Evolutionary conservation across 176 grass and related monocot species (phyloP), one percentile per base, ranked within the genome.

Genomic region (Avena sativa): DNA sequence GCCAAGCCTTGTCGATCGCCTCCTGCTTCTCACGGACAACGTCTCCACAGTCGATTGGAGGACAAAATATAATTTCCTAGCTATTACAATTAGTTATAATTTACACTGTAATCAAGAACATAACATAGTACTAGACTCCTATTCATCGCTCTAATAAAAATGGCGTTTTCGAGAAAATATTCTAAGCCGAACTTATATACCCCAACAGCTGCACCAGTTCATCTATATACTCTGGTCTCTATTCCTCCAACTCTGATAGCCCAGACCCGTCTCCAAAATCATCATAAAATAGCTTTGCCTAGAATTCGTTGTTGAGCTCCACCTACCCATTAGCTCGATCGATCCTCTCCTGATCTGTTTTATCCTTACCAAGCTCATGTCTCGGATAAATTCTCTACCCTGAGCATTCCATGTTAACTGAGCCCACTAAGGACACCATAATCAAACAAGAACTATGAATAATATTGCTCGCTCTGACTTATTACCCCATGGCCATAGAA

Each of bases 211-310:
- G 88, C 63, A 75, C 93, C 67, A 92, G 81, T 30, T 71, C 77
- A 36, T 91, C 75, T 1, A 93, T 78, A 73, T 89, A 80, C 52
- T 82, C 71, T 61, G 50, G 71, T 62, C 6, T 78, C 78, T 11
- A 74, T 73, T 9, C 89, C 38, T 89, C 82, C 30, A 87, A 58
- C 65, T 85, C 73, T 59, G 60, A 75, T 49, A 84, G 48, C 58
- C 75, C 85, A 65, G 76, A 64, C 25, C 90, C 71, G 63, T 92
- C 74, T 44, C 30, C 79, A 4, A 87, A 89, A 43, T 86, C 91
- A 46, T 89, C 93, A 26, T 87, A 74, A 79, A 95, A 61, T 8
- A 95, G 71, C 40, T 91, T 93, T 83, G 88, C 88, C 89, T 91
- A 97, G 52, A 97, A 97, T n/a, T 86, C 91, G 2, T 81, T 84